Evolutionary conservation across 1,139 yeast species (phyloP), one percentile per base, ranked within the genome.

Genomic region (Protomyces inouyei): DNA sequence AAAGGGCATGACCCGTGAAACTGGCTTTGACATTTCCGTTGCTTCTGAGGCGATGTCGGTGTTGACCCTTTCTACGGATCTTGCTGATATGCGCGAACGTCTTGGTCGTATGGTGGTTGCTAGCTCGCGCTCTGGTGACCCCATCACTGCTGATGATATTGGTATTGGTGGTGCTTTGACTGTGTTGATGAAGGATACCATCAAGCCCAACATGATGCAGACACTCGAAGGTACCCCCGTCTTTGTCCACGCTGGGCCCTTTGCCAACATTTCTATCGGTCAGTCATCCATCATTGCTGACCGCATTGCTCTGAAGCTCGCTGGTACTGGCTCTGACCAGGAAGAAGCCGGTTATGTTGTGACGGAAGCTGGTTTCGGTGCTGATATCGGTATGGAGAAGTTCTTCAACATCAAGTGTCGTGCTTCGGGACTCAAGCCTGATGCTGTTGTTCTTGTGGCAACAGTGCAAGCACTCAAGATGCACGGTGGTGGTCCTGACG

Each of bases 371-470:
- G 98, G 98, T 68, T 93, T 93, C 80, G 98, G 93, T 77, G 92
- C 93, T 82, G 93, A 98, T 64, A 93, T 93, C 97, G 98, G 98
- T 75, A 98, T 98, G 75, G 98, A 93, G 79, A 84, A 98, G 76
- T 93, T 93, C 80, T 84, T 92, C 77, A 92, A 93, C 80, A 93
- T 93, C 79, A 93, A 93, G 80, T 91, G 97, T 79, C 85, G 98
- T 75, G 84, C 95, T 37, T 87, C 96, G 8, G 98, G 97, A 2
- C 82, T 92, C 69, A 82, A 82, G 25, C 98, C 98, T 51, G 97
- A 93, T 75, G 90, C 87, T 65, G 91, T 92, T 70, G 96, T 93
- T 66, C 87, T 93, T 74, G 98, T 93, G 65, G 98, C 98, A 60
- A 93, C 98, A 57, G 96, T 91, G 56, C 86, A 98, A 77, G 98